Percentiles rank a stretch among this genome's conserved stretches.
Conservation (phyloP, 176 grass and related monocot genomes). For the Juncus effusus region DNA sequence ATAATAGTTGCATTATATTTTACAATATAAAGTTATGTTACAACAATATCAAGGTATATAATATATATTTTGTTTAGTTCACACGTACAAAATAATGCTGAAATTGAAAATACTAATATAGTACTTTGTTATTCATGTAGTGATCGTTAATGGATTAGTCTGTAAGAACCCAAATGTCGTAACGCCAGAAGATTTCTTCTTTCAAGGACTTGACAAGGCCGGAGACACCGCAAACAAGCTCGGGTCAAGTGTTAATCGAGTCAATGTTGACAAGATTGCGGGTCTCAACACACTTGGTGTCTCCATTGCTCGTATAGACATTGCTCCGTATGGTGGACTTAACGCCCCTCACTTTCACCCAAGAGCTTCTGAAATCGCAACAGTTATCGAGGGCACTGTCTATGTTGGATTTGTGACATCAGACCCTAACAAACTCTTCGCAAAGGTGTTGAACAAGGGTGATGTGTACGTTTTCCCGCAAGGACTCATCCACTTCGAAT, state of each 20-base stretch:
- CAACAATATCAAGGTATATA: constrained; percentile 8
- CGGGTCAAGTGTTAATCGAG: background rate
- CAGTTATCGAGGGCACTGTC: constrained; percentile 42
- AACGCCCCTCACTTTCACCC: constrained; percentile 45
- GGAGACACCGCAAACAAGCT: background rate
- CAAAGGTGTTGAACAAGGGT: constrained; percentile 38
- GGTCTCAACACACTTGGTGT: constrained; percentile 27
- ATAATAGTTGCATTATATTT: too few species aligned
- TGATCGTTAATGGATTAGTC: too few species aligned
- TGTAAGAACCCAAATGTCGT: background rate
- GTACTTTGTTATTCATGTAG: too few species aligned
- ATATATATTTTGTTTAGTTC: background rate
- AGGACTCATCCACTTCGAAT: constrained; percentile 13
- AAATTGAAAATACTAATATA: too few species aligned
- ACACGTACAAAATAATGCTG: background rate
- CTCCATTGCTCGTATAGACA: constrained; percentile 12
- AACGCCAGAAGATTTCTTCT: constrained; percentile 20
- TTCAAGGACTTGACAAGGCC: constrained; percentile 2
- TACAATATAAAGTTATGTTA: too few species aligned
- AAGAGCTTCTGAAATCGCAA: constrained; percentile 42
- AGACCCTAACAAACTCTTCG: constrained; percentile 31
- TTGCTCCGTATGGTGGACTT: background rate
- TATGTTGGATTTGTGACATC: constrained; percentile 55
- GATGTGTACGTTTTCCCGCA: constrained; percentile 5
- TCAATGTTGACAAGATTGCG: constrained; percentile 1